Conservation (phyloP, 2,329 filamentous ascomycete genomes). For the Venturia carpophila region DNA sequence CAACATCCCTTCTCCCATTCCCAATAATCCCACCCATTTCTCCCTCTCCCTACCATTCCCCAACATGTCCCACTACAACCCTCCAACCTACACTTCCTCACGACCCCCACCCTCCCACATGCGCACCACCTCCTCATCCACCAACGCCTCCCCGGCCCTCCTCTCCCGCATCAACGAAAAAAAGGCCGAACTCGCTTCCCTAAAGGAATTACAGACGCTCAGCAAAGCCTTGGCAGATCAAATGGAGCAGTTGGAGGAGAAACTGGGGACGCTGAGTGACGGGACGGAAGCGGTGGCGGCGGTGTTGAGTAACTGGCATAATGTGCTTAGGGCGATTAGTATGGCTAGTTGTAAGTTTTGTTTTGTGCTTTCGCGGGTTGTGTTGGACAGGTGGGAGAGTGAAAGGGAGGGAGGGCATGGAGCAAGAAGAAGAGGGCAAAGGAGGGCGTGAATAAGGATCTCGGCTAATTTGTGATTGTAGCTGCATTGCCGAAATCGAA, state of each 20-base stretch:
- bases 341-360: conserved; percentile 69
- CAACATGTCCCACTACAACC: conserved; percentile 17
- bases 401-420: neutral
- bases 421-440: neutral
- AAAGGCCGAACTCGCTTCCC: conserved; percentile 70
- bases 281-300: conserved; percentile 80
- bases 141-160: conserved; percentile 60
- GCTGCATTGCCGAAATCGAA: conserved; percentile 62
- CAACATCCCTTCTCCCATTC: neutral
- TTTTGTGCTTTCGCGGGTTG: neutral
- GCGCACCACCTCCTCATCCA: conserved; percentile 44
- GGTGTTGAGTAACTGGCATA: conserved; percentile 84
- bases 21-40: neutral
- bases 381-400: neutral
- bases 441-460: neutral
- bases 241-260: conserved; percentile 75
- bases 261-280: conserved; percentile 67
- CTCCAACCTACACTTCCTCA: neutral
- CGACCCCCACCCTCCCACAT: conserved; percentile 50
- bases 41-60: neutral
- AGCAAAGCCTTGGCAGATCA: conserved; percentile 71
- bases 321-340: conserved; percentile 73
- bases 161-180: conserved; percentile 76
- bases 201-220: conserved; percentile 69
- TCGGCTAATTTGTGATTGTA: conserved; percentile 30